Conservation (phyloP, 2,329 filamentous ascomycete species). For the Hymenoscyphus linearis region DNA sequence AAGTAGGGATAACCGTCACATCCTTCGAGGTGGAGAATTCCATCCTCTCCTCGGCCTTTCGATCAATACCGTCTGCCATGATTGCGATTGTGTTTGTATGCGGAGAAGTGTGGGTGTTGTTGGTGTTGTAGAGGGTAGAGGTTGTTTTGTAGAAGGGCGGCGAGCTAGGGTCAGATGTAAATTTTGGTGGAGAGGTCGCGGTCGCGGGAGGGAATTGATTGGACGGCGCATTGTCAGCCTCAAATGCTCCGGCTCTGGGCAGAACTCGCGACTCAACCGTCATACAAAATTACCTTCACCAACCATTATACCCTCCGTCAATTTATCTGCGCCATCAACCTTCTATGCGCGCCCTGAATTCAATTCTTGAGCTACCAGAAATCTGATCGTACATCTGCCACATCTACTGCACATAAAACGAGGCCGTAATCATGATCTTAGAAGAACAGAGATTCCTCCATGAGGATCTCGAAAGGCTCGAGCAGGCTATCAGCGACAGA, state of each 20-base stretch:
- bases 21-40: slow-evolving; percentile 98
- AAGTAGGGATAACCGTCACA: slow-evolving; percentile 89
- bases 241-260: slow-evolving; percentile 15
- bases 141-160: background rate
- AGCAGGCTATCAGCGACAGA: slow-evolving; percentile 88
- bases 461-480: slow-evolving; percentile 92
- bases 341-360: background rate
- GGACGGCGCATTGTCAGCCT: slow-evolving; percentile 8
- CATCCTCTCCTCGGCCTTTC: slow-evolving; percentile 92
- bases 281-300: background rate
- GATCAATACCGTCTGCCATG: slow-evolving; percentile 90
- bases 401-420: background rate
- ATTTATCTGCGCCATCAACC: background rate
- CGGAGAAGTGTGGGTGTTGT: background rate
- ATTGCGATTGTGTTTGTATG: slow-evolving; percentile 17
- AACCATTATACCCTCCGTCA: background rate
- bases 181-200: background rate
- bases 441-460: slow-evolving; percentile 93
- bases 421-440: slow-evolving; percentile 57
- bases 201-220: slow-evolving; percentile 1
- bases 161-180: background rate
- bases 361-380: background rate
- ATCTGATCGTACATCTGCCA: background rate
- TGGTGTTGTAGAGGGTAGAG: too few relatives aligned
- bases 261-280: background rate